A percentile compares a stretch with the other conserved stretches of the same genome.
Evolutionary conservation across 164 flowering plant species (phyloP).

Genomic region (Akebia trifoliata): DNA sequence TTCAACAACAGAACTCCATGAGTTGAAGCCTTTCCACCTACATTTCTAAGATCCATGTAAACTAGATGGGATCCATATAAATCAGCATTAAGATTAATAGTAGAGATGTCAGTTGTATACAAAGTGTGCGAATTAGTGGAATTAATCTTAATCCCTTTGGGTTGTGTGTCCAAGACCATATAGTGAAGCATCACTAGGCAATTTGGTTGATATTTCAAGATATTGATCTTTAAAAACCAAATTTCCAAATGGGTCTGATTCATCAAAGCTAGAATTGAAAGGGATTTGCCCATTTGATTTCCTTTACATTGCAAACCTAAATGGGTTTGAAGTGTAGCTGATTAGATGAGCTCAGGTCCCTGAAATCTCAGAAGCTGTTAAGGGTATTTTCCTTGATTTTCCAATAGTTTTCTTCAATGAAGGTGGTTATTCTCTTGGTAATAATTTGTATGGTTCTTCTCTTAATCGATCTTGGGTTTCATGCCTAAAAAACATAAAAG

Average conservation of each 20-base stretch:
- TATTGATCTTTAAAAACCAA: conserved; percentile 97
- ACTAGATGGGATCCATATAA: conserved; percentile 91
- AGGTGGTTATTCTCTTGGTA: conserved; percentile 70
- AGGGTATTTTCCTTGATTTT: conserved; percentile 27
- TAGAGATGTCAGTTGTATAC: conserved; percentile 76
- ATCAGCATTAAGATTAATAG: conserved; percentile 78
- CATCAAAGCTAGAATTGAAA: conserved; percentile 57
- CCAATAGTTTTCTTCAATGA: conserved; percentile 29
- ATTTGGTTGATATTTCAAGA: conserved; percentile 70
- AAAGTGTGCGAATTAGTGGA: conserved; percentile 87
- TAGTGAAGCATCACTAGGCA: conserved; percentile 74
- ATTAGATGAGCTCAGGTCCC: conserved; percentile 61
- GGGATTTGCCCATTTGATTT: conserved; percentile 76
- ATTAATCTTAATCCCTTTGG: conserved; percentile 67
- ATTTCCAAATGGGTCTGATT: conserved; percentile 45
- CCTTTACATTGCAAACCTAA: conserved; percentile 66
- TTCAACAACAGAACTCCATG: conserved; percentile 83
- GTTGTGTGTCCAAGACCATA: conserved; percentile 96
- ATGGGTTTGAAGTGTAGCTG: conserved; percentile 70
- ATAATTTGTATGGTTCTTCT: conserved; percentile 74
- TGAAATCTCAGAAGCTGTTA: conserved; percentile 35
- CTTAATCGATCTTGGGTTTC: conserved; percentile 76
- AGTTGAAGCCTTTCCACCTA: conserved; percentile 44
- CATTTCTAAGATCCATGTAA: conserved; percentile 92
- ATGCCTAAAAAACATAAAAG: conserved; percentile 52